Evolutionary conservation across 768 basidiomycete genomes (phyloP), one percentile per base, ranked within the genome.

Genomic region (Arthromyces matolae): DNA sequence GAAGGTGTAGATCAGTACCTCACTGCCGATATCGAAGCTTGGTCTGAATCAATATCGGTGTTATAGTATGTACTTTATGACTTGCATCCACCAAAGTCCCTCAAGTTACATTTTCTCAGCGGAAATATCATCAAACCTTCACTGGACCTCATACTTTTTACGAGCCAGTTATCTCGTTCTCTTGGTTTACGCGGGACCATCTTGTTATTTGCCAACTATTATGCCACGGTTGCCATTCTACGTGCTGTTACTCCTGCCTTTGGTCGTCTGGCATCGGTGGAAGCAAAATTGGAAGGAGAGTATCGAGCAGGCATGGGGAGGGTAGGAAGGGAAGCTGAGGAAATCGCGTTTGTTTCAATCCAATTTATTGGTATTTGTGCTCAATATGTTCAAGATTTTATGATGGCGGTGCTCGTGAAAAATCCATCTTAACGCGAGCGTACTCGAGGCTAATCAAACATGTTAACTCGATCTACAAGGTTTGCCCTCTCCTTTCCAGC

Each of bases 71-170:
- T 76, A 3, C 41, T 31, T n/a, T 32, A 20, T 13, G 33, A 22
- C n/a, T 16, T n/a, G 14, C 10, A 1, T 2, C 13, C 12, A 6
- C 13, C 19, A 43, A 20, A n/a, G n/a, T n/a, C 8, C 8, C 5
- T 28, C 19, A 32, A 22, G 23, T 41, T 16, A 31, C 13, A 27
- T 25, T 7, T 16, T 13, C 35, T 18, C 54, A 94, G 93, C 60
- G 93, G 94, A 5, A 98, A 98, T 63, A 62, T 96, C 28, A 81
- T 94, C 52, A 98, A 98, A 61, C 94, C 95, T 0, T 80, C 87
- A 0, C 80, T 97, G 14, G 94, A 97, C 63, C 72, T 96, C 34
- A 65, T 93, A 20, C 81, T 98, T 38, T 98, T 97, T 71, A 95
- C 93, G 0, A 84, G 85, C 7, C 94, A 97, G 59, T 80, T 97